A percentile compares a stretch with the other conserved stretches of the same genome.
Conservation (phyloP, 2,329 filamentous ascomycete genomes). For the Talaromyces sp. region DNA sequence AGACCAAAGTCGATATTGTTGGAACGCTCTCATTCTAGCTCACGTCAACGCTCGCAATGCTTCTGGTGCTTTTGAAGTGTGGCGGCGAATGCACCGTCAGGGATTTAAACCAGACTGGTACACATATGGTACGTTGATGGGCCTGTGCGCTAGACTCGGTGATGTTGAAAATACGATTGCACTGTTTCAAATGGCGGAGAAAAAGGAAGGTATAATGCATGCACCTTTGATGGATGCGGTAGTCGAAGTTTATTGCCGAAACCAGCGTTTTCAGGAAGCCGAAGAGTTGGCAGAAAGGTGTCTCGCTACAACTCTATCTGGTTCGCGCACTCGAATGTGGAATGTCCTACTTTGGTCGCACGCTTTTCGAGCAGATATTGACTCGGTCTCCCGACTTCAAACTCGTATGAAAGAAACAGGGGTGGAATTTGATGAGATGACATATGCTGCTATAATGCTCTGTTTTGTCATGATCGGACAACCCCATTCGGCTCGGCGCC, state of each 20-base stretch:
- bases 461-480: slow-evolving; percentile 51
- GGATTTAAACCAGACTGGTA: slow-evolving; percentile 55
- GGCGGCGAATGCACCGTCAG: slow-evolving; percentile 56
- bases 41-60: slow-evolving; percentile 65
- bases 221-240: slow-evolving; percentile 61
- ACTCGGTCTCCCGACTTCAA: slow-evolving; percentile 53
- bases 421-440: slow-evolving; percentile 54
- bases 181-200: slow-evolving; percentile 61
- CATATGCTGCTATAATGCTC: slow-evolving; percentile 61
- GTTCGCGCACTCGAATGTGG: slow-evolving; percentile 65
- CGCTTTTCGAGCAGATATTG: slow-evolving; percentile 60
- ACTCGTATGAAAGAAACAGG: slow-evolving; percentile 52
- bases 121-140: slow-evolving; percentile 72
- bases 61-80: slow-evolving; percentile 61
- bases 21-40: slow-evolving; percentile 74
- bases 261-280: slow-evolving; percentile 54
- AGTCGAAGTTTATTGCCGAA: slow-evolving; percentile 64
- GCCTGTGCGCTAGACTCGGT: slow-evolving; percentile 65
- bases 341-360: slow-evolving; percentile 71
- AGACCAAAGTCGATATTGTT: slow-evolving; percentile 58
- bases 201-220: slow-evolving; percentile 50
- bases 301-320: slow-evolving; percentile 49
- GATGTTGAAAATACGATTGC: slow-evolving; percentile 68
- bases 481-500: slow-evolving; percentile 54
- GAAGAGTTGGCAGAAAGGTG: slow-evolving; percentile 58